Evolutionary conservation across 1,139 yeast genomes (phyloP), one percentile per base, ranked within the genome.

Genomic region (Lodderomyces pseudojiufengensis): DNA sequence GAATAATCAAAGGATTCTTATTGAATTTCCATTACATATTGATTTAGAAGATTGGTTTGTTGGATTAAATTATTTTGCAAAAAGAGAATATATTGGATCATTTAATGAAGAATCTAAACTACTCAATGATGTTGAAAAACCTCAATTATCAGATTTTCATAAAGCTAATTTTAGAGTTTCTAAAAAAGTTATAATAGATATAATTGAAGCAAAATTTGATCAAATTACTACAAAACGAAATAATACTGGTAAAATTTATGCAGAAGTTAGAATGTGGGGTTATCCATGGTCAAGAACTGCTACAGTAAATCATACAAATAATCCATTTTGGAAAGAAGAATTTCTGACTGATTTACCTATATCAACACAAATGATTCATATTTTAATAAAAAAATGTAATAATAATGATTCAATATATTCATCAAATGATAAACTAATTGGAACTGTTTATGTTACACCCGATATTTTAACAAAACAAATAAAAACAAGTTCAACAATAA

Each of bases 31-130:
- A 1, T 63, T 80, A 28, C 78, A 78, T 46, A 77, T 79, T 24
- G 95, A 85, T 55, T 68, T 82, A 37, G 94, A 83, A 48, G 94
- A 84, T 54, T 87, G 96, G 95, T 71, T 78, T 47, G 84, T 85
- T 6, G 82, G 90, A 0, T 59, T 87, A 39, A 75, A 73, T 41
- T 76, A 85, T 15, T 80, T 84, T 51, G 73, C 95, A 3, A 73
- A 73, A 45, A 62, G 82, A 29, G 87, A 82, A 44, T 75, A 70
- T 41, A 69, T 70, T 40, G 75, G 75, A 1, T 51, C 61, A 3
- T 63, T 45, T 41, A 52, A 57, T 32, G 43, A 48, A 10, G 41
- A 42, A 4, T 33, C 47, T 4, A 42, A 31, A 29, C 13, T 35
- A 16, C 3, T 31, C 3, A 9, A 22, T 5, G 26, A 16, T 31